A percentile compares a stretch with the other conserved stretches of the same genome.
These are phyloP conservation scores for Saccharum officinarum DNA, from an alignment of 176 grass and related monocot species.

Conservation along the genomic window DNA sequence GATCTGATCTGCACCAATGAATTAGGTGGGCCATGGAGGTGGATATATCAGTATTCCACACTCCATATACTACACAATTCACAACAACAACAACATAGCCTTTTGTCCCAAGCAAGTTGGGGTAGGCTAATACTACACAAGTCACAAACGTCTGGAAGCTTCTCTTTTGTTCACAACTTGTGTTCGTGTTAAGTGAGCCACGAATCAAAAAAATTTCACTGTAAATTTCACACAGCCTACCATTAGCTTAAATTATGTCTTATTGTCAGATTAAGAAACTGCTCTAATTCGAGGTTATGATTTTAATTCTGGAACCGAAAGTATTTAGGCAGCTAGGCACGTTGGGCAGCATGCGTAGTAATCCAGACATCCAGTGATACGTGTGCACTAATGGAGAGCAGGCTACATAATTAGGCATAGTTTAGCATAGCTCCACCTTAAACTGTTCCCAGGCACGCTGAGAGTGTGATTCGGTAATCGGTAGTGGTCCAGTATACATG, in stretches of 20 bases:
- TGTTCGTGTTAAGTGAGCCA: not conserved
- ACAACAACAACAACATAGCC: too few relatives aligned
- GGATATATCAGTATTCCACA: not conserved
- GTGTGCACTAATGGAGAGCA: not conserved
- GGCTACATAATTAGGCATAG: not conserved
- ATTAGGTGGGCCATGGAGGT: not conserved
- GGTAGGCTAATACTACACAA: too few relatives aligned
- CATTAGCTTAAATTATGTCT: not conserved
- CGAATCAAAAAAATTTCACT: too few relatives aligned
- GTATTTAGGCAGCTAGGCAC: not conserved
- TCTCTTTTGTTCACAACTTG: not conserved
- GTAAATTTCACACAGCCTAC: not conserved
- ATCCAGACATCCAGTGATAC: not conserved
- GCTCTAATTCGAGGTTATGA: not conserved
- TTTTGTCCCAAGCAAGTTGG: too few relatives aligned
- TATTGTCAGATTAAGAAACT: not conserved
- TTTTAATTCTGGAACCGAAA: not conserved
- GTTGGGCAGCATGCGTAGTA: not conserved
- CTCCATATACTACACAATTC: too few relatives aligned
- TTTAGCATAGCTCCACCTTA: not conserved
- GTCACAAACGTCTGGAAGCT: not conserved
- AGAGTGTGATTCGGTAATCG: not conserved
- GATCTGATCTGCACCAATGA: not conserved
- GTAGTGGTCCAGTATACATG: not conserved
- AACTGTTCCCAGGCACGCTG: not conserved